A percentile compares a stretch with the other conserved stretches of the same genome.
Conservation (phyloP, 192 early-diverging fungal species). For the Rhizophlyctis rosea region DNA sequence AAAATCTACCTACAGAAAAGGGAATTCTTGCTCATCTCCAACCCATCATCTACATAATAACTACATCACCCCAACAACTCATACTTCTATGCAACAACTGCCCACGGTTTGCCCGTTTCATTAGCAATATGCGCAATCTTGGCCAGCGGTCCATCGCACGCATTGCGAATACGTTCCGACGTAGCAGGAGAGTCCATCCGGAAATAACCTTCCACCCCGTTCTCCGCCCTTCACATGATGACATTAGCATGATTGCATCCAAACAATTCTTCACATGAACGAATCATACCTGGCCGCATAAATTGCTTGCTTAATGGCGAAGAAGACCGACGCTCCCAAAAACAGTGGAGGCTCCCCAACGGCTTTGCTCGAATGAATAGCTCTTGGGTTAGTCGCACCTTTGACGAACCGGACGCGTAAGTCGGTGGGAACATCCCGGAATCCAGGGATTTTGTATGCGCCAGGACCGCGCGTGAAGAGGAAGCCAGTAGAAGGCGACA, state of each 20-base stretch:
- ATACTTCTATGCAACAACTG: constrained; percentile 7
- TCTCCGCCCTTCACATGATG: constrained; percentile 18
- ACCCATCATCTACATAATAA: too few species aligned
- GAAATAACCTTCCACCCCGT: constrained; percentile 45
- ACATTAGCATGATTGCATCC: too few species aligned
- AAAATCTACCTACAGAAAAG: too few species aligned
- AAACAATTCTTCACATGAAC: not conserved
- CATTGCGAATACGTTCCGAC: constrained; percentile 67
- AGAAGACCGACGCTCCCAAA: constrained; percentile 72
- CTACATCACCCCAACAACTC: too few species aligned
- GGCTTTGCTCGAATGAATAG: constrained; percentile 78
- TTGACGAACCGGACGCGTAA: constrained; percentile 72
- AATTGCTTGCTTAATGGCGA: constrained; percentile 77
- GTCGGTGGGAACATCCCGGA: constrained; percentile 77
- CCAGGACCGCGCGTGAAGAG: constrained; percentile 80
- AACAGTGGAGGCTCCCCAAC: constrained; percentile 88
- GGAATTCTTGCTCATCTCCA: too few species aligned
- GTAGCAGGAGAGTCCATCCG: constrained; percentile 74
- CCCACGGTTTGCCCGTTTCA: constrained; percentile 20
- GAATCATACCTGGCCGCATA: constrained; percentile 57
- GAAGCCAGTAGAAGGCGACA: constrained; percentile 66
- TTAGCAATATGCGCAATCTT: constrained; percentile 28
- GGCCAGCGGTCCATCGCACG: constrained; percentile 66
- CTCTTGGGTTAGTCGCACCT: constrained; percentile 43
- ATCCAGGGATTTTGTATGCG: constrained; percentile 85